Percentiles rank a stretch among this genome's conserved stretches.
phyloP scores from a whole-genome alignment of 306 rosid species.

The Quercus agrifolia region DNA sequence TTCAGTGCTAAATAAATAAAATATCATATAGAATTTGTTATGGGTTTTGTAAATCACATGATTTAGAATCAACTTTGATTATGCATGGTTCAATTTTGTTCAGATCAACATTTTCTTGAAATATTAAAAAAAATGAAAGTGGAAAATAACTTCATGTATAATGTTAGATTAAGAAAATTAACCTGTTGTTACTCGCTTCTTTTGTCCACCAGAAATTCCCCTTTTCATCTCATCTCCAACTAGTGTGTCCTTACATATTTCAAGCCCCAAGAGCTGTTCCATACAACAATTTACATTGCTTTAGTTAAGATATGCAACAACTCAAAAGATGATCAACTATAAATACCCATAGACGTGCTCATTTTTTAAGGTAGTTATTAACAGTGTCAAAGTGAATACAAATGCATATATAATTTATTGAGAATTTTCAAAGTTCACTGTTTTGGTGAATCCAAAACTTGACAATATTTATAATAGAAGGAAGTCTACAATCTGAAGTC shows the following conservation, averaged over 20 bases:
- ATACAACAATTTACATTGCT: neutral
- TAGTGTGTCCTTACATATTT: slow-evolving; percentile 50
- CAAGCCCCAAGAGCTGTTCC: slow-evolving; percentile 48
- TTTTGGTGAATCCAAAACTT: too few relatives aligned
- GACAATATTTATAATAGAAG: neutral
- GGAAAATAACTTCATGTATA: neutral
- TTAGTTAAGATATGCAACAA: neutral
- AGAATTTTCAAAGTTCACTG: too few relatives aligned
- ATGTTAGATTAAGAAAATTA: neutral
- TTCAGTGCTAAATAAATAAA: too few relatives aligned
- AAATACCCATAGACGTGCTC: too few relatives aligned
- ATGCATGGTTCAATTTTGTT: neutral
- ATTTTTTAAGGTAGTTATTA: too few relatives aligned
- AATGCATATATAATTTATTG: neutral
- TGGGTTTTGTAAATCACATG: too few relatives aligned
- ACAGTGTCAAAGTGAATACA: neutral
- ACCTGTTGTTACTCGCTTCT: slow-evolving; percentile 45
- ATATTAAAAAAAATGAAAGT: neutral
- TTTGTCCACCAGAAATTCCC: slow-evolving; percentile 58
- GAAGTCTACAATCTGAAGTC: neutral
- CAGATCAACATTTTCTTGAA: neutral
- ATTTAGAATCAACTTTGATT: neutral
- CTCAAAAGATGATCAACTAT: neutral
- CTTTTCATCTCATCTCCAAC: slow-evolving; percentile 54
- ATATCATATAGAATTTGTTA: too few relatives aligned